Base-by-base conservation (phyloP, 2,329 filamentous ascomycete genomes). In the Trichophyton equinum region DNA sequence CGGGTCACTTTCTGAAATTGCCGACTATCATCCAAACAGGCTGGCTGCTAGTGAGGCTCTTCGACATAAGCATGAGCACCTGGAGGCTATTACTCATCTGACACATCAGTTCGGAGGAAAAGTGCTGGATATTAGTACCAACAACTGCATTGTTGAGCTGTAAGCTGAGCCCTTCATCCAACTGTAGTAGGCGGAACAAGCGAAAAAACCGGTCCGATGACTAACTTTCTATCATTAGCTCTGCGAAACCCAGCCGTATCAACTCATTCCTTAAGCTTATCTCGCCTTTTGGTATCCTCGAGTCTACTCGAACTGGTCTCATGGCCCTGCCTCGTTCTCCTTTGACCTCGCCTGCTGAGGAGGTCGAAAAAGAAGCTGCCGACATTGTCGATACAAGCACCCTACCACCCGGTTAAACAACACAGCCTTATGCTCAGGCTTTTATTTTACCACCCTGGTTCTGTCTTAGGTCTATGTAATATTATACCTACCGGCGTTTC, bases 201-300 rank as follows among this genome's bases (percentile, higher is more conserved):
- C 57, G 49, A n/a, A 53, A 69, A 69, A 66, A 44, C 13, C 1
- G 46, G 22, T 30, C 13, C 9, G 22, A 53, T n/a, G 20, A 75
- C 65, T 60, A 59, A 22, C 18, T 33, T 62, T 22, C 53, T 60
- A 38, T 13, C 33, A 58, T 58, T 61, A 91, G 87, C 6, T 96
- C 91, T 60, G 94, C 94, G 63, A 99, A 99, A 77, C 91, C 90
- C 40, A 84, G 81, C 64, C 87, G 94, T 76, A 96, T 99, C 71
- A 91, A 99, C 76, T 95, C 91, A 1, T 99, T 96, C 80, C 87
- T 99, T 77, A 99, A 97, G 79, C 82, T 99, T 64, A 86, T 99
- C 70, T 82, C 85, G 61, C 92, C 92, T 11, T 99, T 97, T 73
- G 94, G 94, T 71, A 96, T 99, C 68, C 82, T 99, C 58, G 94